A percentile compares a stretch with the other conserved stretches of the same genome.
These are phyloP conservation scores for Calophaca sinica DNA, from an alignment of 306 rosid species.

Conservation along the genomic window DNA sequence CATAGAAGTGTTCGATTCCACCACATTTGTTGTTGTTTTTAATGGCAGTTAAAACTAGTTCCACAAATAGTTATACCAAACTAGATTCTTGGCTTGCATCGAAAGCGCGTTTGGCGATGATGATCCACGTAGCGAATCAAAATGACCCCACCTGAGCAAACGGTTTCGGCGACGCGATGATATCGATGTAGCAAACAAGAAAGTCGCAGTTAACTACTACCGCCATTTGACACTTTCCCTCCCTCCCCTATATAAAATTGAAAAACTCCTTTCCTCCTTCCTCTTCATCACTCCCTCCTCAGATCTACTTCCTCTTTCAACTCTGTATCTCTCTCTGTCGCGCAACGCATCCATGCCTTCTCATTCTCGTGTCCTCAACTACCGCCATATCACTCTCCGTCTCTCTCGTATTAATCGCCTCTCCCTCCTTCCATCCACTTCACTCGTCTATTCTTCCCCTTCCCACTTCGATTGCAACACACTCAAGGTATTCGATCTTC, in stretches of 20 bases:
- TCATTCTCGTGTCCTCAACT: conserved; percentile 43
- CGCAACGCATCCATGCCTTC: conserved; percentile 52
- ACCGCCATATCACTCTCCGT: conserved; percentile 41
- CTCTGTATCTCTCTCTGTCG: not conserved
- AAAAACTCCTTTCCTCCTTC: not conserved
- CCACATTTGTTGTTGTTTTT: not conserved
- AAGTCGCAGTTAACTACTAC: conserved; percentile 31
- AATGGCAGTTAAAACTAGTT: not conserved
- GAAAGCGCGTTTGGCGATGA: conserved; percentile 17
- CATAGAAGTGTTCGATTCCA: not conserved
- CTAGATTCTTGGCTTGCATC: too few relatives aligned
- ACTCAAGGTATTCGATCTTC: conserved; percentile 28
- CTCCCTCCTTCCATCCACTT: conserved; percentile 35
- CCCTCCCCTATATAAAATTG: not conserved
- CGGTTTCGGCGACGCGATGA: conserved; percentile 51
- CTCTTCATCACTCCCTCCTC: conserved; percentile 9
- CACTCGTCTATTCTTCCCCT: not conserved
- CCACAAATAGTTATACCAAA: not conserved
- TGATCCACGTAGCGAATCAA: not conserved
- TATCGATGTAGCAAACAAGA: conserved; percentile 43
- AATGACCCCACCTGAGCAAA: not conserved
- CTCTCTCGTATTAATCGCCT: conserved; percentile 40
- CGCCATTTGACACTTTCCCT: conserved; percentile 40
- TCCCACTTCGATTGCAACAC: not conserved
- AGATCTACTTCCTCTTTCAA: conserved; percentile 52